These are phyloP conservation scores for Chlorella sp. DNA, from an alignment of 139 green algal genomes.

Conservation along the genomic window DNA sequence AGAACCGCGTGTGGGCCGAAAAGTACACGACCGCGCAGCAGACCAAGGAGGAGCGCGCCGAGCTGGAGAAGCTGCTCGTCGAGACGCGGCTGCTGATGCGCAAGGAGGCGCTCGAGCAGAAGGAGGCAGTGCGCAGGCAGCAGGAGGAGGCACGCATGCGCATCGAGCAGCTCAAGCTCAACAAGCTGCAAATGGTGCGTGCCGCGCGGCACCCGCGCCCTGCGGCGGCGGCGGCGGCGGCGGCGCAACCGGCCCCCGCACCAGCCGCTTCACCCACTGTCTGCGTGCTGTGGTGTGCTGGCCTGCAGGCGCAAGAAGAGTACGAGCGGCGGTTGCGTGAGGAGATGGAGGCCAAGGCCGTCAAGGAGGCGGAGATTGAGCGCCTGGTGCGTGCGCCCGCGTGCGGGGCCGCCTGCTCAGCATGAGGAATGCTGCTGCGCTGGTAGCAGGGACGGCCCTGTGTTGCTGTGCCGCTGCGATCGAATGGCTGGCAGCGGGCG, in stretches of 20 bases:
- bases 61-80: constrained; percentile 47
- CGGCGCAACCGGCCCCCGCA: too few relatives aligned
- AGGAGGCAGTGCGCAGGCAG: constrained; percentile 47
- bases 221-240: not conserved
- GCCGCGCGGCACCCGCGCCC: not conserved
- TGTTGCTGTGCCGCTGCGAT: too few relatives aligned
- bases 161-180: constrained; percentile 36
- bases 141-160: constrained; percentile 40
- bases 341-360: constrained; percentile 50
- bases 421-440: too few relatives aligned
- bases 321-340: constrained; percentile 58
- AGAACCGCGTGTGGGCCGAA: constrained; percentile 36
- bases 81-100: constrained; percentile 40
- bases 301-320: constrained; percentile 53
- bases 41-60: constrained; percentile 47
- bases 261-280: too few relatives aligned
- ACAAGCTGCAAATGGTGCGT: constrained; percentile 44
- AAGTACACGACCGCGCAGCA: constrained; percentile 35
- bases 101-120: constrained; percentile 56
- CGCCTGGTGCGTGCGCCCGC: constrained; percentile 42
- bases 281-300: too few relatives aligned
- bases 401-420: too few relatives aligned
- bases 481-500: not conserved
- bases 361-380: constrained; percentile 62
- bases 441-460: too few relatives aligned